Conservation (phyloP, 257 asterid genomes). For the Scutellaria minor region DNA sequence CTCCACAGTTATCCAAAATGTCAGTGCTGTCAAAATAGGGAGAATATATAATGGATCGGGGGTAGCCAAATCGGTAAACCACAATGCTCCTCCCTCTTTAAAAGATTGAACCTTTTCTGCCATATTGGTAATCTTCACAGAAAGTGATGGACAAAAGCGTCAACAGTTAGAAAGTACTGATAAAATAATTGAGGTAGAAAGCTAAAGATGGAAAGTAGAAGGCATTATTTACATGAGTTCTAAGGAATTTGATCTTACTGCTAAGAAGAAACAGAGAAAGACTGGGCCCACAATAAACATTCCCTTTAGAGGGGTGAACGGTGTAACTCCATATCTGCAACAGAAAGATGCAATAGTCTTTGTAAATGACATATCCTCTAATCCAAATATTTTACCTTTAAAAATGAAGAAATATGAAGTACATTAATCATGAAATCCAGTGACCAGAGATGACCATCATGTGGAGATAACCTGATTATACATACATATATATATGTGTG, state of each 20-base stretch:
- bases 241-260: slow-evolving; percentile 60
- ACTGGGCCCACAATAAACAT: slow-evolving; percentile 69
- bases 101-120: slow-evolving; percentile 85
- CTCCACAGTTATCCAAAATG: slow-evolving; percentile 95
- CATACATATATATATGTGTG: too few relatives aligned
- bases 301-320: slow-evolving; percentile 82
- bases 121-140: slow-evolving; percentile 74
- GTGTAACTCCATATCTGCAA: slow-evolving; percentile 84
- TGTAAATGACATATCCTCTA: not conserved
- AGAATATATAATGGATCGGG: slow-evolving; percentile 78
- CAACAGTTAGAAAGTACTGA: not conserved
- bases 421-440: slow-evolving; percentile 14
- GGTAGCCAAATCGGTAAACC: slow-evolving; percentile 90
- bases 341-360: slow-evolving; percentile 31
- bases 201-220: slow-evolving; percentile 10
- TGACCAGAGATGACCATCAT: not conserved
- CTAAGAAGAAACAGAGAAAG: slow-evolving; percentile 79
- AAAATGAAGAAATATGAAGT: not conserved
- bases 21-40: slow-evolving; percentile 79
- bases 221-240: not conserved
- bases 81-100: slow-evolving; percentile 77
- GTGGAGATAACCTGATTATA: too few relatives aligned
- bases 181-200: slow-evolving; percentile 17
- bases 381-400: not conserved
- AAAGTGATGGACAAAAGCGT: slow-evolving; percentile 27